Evolutionary conservation across 2,329 filamentous ascomycete species (phyloP), one percentile per base, ranked within the genome.

Genomic region (Scytalidium sp.): DNA sequence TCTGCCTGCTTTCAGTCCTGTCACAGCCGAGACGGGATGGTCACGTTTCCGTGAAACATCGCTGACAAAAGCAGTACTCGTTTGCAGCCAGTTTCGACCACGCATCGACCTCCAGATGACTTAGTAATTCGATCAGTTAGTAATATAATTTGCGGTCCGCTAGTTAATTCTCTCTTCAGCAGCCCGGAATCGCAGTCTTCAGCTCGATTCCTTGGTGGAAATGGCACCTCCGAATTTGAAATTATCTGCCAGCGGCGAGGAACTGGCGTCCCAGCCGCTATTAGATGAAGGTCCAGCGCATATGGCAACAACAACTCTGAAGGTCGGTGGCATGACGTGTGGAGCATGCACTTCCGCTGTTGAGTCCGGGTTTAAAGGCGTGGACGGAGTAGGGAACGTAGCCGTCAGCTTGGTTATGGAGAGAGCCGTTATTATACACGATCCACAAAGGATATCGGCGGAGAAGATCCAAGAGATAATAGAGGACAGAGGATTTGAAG

Each of bases 301-400:
- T 66, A 87, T 95, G 83, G 90, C 90, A 36, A 96, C 89, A 11
- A 97, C 94, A 25, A 97, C 92, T 19, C 73, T 99, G 53, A 89
- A 87, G 63, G 87, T 99, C 39, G 90, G 88, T 58, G 94, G 94
- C 60, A 99, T 87, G 84, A 87, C 84, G 56, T 99, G 94, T 72
- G 92, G 93, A 65, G 87, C 93, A 60, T 99, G 94, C 68, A 97
- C 93, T 22, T 95, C 92, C 41, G 87, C 94, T n/a, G 87, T 99
- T 60, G 93, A 97, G 76, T 83, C 87, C 52, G 94, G 88, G 58
- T 96, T 99, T 72, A 87, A 90, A 62, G 83, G 81, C 57, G 80
- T 96, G 4, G 77, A 87, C 36, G 93, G 94, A 48, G 84, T 94
- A 9, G 88, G 87, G 55, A 90, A 80, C 60, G 90, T 97, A 51